Evolutionary conservation across 176 grass and related monocot species (phyloP).

Genomic region (Oryza meridionalis): DNA sequence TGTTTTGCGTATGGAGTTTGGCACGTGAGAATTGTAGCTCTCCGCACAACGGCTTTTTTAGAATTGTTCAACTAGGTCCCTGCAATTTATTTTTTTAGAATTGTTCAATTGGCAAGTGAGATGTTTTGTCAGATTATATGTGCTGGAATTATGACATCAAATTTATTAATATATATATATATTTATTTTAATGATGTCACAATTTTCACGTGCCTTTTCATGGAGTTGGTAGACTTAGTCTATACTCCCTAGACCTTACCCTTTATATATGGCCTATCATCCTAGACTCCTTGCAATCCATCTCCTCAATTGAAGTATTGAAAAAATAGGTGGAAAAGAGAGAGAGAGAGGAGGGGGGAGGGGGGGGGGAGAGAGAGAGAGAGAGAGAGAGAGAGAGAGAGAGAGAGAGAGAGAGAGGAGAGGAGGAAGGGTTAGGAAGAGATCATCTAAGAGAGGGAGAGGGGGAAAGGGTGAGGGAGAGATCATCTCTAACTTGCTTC

Average conservation of each 20-base stretch:
- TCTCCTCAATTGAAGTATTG: background rate
- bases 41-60: background rate
- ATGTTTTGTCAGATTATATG: constrained; percentile 27
- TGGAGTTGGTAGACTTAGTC: constrained; percentile 37
- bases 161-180: constrained; percentile 16
- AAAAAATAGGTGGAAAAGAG: background rate
- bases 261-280: constrained; percentile 36
- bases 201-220: background rate
- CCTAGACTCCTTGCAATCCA: background rate
- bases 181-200: constrained; percentile 21
- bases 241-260: constrained; percentile 17
- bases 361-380: no score
- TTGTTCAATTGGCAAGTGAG: background rate
- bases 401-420: no score
- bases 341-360: background rate
- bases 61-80: background rate
- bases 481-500: constrained; percentile 3
- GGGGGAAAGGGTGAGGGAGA: background rate
- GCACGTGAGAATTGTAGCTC: background rate
- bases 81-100: background rate
- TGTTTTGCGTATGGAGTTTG: background rate
- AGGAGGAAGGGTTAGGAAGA: background rate
- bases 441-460: background rate
- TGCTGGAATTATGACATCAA: constrained; percentile 34
- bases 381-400: background rate